Evolutionary conservation across 805 yeast genomes (phyloP).

Genomic region (Wickerhamomyces ciferrii): DNA sequence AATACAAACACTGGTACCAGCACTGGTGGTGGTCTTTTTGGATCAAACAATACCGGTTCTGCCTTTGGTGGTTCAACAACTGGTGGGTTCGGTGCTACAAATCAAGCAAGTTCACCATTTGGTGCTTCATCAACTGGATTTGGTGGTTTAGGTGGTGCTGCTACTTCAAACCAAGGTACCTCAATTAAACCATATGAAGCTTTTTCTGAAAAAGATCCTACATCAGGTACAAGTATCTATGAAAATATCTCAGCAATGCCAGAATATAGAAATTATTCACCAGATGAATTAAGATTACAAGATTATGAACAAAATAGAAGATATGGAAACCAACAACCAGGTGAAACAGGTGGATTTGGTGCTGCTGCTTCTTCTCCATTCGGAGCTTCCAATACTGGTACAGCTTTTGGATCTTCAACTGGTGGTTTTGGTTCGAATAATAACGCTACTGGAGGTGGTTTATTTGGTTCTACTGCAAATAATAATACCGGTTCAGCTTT

Average conservation of each 20-base stretch:
- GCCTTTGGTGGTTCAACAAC: constrained; percentile 16
- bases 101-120: constrained; percentile 34
- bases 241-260: constrained; percentile 87
- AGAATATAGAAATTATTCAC: constrained; percentile 73
- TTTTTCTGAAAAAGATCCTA: constrained; percentile 65
- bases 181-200: constrained; percentile 66
- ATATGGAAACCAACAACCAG: constrained; percentile 40
- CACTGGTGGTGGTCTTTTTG: constrained; percentile 33
- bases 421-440: constrained; percentile 10
- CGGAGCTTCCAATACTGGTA: constrained; percentile 20
- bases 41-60: constrained; percentile 24
- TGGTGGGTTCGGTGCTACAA: constrained; percentile 22
- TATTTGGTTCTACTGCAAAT: constrained; percentile 27
- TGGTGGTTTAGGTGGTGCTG: constrained; percentile 16
- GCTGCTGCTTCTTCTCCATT: constrained; percentile 25
- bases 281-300: constrained; percentile 84
- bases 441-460: constrained; percentile 21
- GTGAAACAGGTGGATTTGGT: constrained; percentile 28
- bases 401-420: constrained; percentile 17
- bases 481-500: constrained; percentile 13
- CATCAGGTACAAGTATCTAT: constrained; percentile 51
- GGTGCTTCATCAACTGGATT: constrained; percentile 20
- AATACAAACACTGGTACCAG: constrained; percentile 15
- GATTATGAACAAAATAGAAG: constrained; percentile 78
- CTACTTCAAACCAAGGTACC: constrained; percentile 56